Conservation (phyloP, 345 rosid species). For the Luvunga scandens region DNA sequence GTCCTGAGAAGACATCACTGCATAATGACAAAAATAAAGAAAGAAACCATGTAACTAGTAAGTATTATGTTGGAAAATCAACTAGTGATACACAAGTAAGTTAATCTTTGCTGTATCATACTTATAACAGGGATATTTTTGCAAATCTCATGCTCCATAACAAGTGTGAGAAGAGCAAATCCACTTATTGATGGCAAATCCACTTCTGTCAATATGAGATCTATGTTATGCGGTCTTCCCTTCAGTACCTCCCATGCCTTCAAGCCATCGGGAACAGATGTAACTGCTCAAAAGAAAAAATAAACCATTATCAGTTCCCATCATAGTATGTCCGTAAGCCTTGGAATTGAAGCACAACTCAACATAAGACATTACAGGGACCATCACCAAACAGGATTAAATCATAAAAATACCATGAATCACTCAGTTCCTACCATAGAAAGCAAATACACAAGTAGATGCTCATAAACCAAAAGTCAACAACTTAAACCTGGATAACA, state of each 20-base stretch:
- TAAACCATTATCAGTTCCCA: conserved; percentile 8
- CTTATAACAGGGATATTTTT: conserved; percentile 94
- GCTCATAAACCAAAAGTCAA: background rate
- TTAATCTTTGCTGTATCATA: conserved; percentile 28
- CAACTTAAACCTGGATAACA: background rate
- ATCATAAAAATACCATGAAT: background rate
- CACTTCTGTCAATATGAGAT: conserved; percentile 86
- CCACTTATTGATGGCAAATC: conserved; percentile 91
- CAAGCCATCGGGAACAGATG: conserved; percentile 79
- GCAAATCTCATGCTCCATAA: conserved; percentile 90
- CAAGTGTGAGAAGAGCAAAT: conserved; percentile 73
- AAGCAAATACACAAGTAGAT: background rate
- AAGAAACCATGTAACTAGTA: background rate
- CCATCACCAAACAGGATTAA: background rate
- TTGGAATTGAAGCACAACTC: conserved; percentile 4
- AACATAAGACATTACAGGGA: background rate
- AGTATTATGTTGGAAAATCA: background rate
- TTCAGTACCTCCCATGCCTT: conserved; percentile 94
- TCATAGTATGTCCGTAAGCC: background rate
- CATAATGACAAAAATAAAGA: conserved; percentile 19
- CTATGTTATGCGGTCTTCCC: conserved; percentile 58
- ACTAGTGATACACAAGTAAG: background rate
- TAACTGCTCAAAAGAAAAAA: conserved; percentile 49
- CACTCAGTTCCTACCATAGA: background rate
- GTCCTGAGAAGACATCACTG: conserved; percentile 97